Evolutionary conservation across 192 early-diverging fungal genomes (phyloP), one percentile per base, ranked within the genome.

Genomic region (Irineochytrium annulatum): DNA sequence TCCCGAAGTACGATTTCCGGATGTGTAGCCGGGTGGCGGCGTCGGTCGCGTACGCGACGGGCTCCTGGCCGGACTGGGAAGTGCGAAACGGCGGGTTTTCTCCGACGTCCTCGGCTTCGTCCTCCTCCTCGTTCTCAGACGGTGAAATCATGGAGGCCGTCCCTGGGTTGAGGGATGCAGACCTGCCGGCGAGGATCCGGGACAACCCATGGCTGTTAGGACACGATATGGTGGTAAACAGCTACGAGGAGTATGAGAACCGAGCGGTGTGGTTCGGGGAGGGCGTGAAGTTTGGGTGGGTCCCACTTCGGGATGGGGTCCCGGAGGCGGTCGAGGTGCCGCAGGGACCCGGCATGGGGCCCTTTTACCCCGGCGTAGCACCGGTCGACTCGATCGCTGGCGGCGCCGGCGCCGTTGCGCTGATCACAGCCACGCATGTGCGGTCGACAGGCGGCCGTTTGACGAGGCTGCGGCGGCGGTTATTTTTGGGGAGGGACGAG

Each of bases 1-100:
- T 82, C 76, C 89, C 91, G 29, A 85, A 90, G 27, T 84, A 93
- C 63, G 75, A 79, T 45, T 93, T 95, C 75, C 94, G 93, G 73
- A 87, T 92, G 84, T 94, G 91, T 56, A 87, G 86, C 30, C 78
- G 94, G 35, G 94, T 97, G 4, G 92, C 89, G 0, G 90, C 91
- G 1, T 87, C 85, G 29, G 85, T 95, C n/a, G 89, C 82, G 4
- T 83, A 80, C 53, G 91, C 91, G 1, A 91, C 91, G 3, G 91
- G 88, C 3, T 16, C 34, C 3, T 78, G 76, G 76, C 19, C 27
- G 22, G 55, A 22, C 43, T 24, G 72, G 79, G 45, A 78, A 82
- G 41, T 27, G 17, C 3, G 29, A 27, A 44, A 62, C 11, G 8
- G 11, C n/a, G 22, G 5, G 32, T 24, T 48, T 30, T 39, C 48